Conservation (phyloP, 495 filamentous ascomycete genomes). For the Penicillium canariense region DNA sequence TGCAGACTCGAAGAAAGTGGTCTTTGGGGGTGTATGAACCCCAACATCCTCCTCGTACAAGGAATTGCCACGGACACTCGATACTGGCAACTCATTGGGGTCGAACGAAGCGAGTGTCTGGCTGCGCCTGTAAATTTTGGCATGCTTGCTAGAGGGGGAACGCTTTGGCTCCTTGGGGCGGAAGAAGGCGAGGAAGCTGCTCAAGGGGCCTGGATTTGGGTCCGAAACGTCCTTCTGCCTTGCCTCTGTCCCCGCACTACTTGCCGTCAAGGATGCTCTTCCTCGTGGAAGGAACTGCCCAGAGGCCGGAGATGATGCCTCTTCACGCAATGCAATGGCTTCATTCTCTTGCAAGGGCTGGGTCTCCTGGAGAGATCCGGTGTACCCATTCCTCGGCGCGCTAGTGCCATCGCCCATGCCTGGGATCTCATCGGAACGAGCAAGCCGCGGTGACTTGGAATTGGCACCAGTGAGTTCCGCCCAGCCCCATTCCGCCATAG, state of each 20-base stretch:
- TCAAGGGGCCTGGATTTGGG: conserved; percentile 46
- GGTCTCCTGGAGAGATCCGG: not conserved
- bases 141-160: conserved; percentile 46
- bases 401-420: conserved; percentile 26
- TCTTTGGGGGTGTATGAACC: conserved; percentile 74
- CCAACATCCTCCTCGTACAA: conserved; percentile 42
- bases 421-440: conserved; percentile 25
- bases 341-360: conserved; percentile 3
- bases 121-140: conserved; percentile 74
- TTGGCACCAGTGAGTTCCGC: conserved; percentile 87
- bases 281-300: conserved; percentile 21
- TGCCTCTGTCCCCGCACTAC: conserved; percentile 3
- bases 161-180: conserved; percentile 40
- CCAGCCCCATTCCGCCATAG: conserved; percentile 91
- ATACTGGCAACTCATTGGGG: conserved; percentile 32
- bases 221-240: conserved; percentile 12
- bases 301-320: conserved; percentile 17
- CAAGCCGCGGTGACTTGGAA: conserved; percentile 49
- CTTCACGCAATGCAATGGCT: not conserved
- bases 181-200: conserved; percentile 64
- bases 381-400: conserved; percentile 1
- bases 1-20: conserved; percentile 91
- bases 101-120: conserved; percentile 60
- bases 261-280: conserved; percentile 3
- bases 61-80: conserved; percentile 43